Conservation (phyloP, 805 yeast species). For the Candida corydali region DNA sequence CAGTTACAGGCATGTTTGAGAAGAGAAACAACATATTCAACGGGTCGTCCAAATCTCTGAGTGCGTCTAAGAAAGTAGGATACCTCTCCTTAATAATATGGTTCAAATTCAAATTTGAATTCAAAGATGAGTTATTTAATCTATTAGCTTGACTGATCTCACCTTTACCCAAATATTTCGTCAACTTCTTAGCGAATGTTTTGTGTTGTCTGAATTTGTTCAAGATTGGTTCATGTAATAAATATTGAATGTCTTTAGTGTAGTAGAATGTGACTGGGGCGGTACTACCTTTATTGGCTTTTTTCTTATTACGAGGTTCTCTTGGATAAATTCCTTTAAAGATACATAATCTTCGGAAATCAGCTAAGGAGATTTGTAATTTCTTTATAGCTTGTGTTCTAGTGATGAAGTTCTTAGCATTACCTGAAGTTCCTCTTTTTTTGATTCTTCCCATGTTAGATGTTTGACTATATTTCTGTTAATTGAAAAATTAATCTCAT, state of each 20-base stretch:
- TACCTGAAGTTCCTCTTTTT: slow-evolving; percentile 82
- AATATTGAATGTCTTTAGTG: slow-evolving; percentile 88
- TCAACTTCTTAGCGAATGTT: slow-evolving; percentile 86
- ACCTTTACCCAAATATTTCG: slow-evolving; percentile 86
- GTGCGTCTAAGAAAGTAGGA: slow-evolving; percentile 88
- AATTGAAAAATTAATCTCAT: no score
- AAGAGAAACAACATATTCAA: slow-evolving; percentile 91
- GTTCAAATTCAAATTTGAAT: slow-evolving; percentile 84
- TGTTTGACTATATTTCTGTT: no score
- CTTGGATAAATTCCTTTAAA: slow-evolving; percentile 98
- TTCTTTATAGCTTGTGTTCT: slow-evolving; percentile 92
- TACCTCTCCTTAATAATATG: slow-evolving; percentile 92
- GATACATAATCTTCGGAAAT: slow-evolving; percentile 94
- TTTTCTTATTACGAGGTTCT: slow-evolving; percentile 92
- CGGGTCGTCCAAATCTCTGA: slow-evolving; percentile 93
- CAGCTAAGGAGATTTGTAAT: slow-evolving; percentile 90
- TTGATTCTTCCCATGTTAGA: slow-evolving; percentile 68
- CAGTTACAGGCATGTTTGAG: slow-evolving; percentile 93
- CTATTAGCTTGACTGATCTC: slow-evolving; percentile 86
- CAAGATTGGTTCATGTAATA: slow-evolving; percentile 91
- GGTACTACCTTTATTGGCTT: slow-evolving; percentile 97
- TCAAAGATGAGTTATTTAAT: slow-evolving; percentile 56
- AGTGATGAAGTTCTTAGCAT: slow-evolving; percentile 88
- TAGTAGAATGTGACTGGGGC: slow-evolving; percentile 95
- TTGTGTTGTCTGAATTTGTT: slow-evolving; percentile 93